Evolutionary conservation across 164 flowering plant species (phyloP).

Genomic region (Brasenia schreberi): DNA sequence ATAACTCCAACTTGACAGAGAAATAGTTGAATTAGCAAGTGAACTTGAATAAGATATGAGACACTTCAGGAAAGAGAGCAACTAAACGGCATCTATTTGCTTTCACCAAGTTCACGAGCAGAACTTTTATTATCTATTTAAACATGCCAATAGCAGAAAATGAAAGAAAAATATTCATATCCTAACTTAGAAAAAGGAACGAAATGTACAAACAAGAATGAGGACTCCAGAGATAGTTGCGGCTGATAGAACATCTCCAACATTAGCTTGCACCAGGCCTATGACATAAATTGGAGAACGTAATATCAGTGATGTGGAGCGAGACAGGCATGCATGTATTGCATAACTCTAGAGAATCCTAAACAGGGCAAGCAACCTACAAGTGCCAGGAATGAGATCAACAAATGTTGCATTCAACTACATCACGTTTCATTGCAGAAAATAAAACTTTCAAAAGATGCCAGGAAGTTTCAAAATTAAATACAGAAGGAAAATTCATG

Average conservation of each 20-base stretch:
- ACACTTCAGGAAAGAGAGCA: background rate
- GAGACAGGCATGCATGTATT: background rate
- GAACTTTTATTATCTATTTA: too few species aligned
- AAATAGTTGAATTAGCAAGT: background rate
- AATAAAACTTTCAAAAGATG: background rate
- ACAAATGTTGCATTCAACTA: background rate
- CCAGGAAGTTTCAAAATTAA: background rate
- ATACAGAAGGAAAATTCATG: too few species aligned
- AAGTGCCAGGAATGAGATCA: background rate
- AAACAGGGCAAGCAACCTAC: too few species aligned
- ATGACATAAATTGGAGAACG: conserved; percentile 5
- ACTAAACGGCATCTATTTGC: background rate
- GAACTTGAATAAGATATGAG: background rate
- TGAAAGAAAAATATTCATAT: background rate
- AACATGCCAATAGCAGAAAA: background rate
- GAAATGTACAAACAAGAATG: conserved; percentile 94
- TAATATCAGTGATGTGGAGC: background rate
- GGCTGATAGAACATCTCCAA: conserved; percentile 24
- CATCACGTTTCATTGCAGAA: background rate
- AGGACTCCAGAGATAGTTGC: conserved; percentile 38
- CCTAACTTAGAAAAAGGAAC: conserved; percentile 12
- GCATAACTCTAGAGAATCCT: background rate
- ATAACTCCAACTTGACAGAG: background rate
- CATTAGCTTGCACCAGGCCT: conserved; percentile 27
- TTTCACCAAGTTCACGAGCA: too few species aligned